Conservation (phyloP, 768 basidiomycete species). For the Lactarius quietus region DNA sequence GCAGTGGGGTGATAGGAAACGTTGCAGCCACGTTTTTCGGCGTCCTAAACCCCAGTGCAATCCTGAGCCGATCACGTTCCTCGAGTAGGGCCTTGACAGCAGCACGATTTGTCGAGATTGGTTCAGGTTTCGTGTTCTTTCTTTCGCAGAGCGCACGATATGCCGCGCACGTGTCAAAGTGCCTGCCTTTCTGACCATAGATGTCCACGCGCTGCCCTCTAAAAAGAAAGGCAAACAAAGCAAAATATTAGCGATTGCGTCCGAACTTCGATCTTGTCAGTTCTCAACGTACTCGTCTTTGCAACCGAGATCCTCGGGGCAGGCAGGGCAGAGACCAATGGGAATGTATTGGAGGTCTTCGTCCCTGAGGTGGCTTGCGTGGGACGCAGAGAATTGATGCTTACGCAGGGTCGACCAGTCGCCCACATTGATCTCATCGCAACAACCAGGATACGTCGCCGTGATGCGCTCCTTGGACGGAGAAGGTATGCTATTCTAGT, state of each 20-base stretch:
- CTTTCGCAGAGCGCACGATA: neutral
- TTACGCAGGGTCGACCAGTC: conserved; percentile 2
- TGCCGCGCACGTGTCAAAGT: neutral
- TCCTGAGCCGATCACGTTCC: neutral
- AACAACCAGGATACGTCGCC: neutral
- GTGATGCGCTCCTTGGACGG: neutral
- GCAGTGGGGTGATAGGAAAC: neutral
- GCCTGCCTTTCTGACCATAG: neutral
- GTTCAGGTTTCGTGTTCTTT: neutral
- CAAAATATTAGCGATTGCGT: neutral
- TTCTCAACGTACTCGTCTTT: neutral
- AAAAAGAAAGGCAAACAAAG: too few relatives aligned
- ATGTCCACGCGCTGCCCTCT: conserved; percentile 3
- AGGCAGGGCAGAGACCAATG: neutral
- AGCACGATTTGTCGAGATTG: neutral
- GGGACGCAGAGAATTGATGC: neutral
- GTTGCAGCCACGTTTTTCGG: neutral
- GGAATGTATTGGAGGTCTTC: conserved; percentile 2
- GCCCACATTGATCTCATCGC: neutral
- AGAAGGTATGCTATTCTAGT: neutral
- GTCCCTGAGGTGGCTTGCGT: neutral
- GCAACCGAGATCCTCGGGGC: neutral
- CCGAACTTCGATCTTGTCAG: neutral
- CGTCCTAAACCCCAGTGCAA: neutral
- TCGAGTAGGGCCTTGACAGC: neutral